These are phyloP conservation scores for Cylindrotheca closterium DNA, from an alignment of 108 stramenopile species.

Conservation along the genomic window DNA sequence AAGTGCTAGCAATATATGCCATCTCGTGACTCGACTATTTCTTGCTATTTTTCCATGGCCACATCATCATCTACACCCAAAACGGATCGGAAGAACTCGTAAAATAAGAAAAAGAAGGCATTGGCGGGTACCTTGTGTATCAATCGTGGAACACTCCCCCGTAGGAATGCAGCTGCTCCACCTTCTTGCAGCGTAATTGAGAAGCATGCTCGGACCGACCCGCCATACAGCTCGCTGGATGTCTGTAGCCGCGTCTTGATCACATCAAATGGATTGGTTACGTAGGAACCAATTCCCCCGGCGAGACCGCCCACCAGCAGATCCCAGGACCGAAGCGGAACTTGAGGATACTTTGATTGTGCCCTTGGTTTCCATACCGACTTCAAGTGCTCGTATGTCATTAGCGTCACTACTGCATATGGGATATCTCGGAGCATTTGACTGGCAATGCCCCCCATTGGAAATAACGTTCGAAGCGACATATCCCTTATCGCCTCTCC, in stretches of 20 bases:
- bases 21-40: neutral
- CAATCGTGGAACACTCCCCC: constrained; percentile 88
- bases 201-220: constrained; percentile 62
- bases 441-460: constrained; percentile 77
- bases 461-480: constrained; percentile 77
- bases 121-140: constrained; percentile 96
- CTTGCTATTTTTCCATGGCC: neutral
- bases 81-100: constrained; percentile 86
- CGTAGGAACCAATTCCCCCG: constrained; percentile 86
- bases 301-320: constrained; percentile 87
- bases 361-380: constrained; percentile 29
- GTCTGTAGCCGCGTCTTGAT: constrained; percentile 92
- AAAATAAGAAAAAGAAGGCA: constrained; percentile 92
- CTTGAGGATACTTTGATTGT: constrained; percentile 8
- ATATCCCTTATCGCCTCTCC: constrained; percentile 58
- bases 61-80: constrained; percentile 61
- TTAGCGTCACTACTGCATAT: constrained; percentile 91
- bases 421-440: constrained; percentile 96
- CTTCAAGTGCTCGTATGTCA: constrained; percentile 87
- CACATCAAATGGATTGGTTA: constrained; percentile 94
- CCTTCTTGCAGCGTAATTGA: constrained; percentile 57
- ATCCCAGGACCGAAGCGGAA: constrained; percentile 46
- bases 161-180: constrained; percentile 76
- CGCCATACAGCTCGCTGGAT: constrained; percentile 48
- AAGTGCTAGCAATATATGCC: neutral